Evolutionary conservation across 2,329 filamentous ascomycete species (phyloP).

Genomic region (Aspergillus caelatus): DNA sequence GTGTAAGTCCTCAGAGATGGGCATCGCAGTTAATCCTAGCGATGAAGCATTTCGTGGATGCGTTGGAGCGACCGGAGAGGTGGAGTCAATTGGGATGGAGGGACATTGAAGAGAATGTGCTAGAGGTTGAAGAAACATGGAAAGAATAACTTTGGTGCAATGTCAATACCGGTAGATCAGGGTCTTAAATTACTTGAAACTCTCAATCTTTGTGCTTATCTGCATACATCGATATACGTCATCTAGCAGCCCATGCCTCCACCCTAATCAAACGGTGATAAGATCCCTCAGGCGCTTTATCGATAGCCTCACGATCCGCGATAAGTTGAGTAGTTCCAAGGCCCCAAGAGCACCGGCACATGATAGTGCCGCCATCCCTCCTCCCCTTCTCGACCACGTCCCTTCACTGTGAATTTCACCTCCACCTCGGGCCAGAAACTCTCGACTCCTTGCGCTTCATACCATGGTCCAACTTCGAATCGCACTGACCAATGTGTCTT

Average conservation of each 20-base stretch:
- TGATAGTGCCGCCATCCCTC: conserved; percentile 54
- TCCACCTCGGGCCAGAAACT: conserved; percentile 56
- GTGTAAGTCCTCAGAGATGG: conserved; percentile 52
- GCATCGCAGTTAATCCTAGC: conserved; percentile 55
- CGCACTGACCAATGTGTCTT: conserved; percentile 51
- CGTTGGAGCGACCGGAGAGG: conserved; percentile 45
- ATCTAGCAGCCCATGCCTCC: not conserved
- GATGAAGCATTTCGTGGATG: conserved; percentile 56
- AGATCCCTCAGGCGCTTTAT: not conserved
- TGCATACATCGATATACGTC: not conserved
- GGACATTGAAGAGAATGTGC: conserved; percentile 27
- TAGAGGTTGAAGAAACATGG: conserved; percentile 34
- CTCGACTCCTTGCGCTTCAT: conserved; percentile 49
- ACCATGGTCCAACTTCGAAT: conserved; percentile 51
- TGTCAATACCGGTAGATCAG: not conserved
- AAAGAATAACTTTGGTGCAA: not conserved
- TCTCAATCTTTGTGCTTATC: not conserved
- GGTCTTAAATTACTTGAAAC: not conserved
- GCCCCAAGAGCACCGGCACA: conserved; percentile 54
- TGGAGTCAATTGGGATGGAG: conserved; percentile 48
- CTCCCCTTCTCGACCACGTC: conserved; percentile 40
- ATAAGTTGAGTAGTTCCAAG: conserved; percentile 56
- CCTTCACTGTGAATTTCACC: conserved; percentile 53
- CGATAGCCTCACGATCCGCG: conserved; percentile 45
- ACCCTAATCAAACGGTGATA: conserved; percentile 5